These are phyloP conservation scores for Nephelium lappaceum DNA, from an alignment of 345 rosid genomes.

Conservation along the genomic window DNA sequence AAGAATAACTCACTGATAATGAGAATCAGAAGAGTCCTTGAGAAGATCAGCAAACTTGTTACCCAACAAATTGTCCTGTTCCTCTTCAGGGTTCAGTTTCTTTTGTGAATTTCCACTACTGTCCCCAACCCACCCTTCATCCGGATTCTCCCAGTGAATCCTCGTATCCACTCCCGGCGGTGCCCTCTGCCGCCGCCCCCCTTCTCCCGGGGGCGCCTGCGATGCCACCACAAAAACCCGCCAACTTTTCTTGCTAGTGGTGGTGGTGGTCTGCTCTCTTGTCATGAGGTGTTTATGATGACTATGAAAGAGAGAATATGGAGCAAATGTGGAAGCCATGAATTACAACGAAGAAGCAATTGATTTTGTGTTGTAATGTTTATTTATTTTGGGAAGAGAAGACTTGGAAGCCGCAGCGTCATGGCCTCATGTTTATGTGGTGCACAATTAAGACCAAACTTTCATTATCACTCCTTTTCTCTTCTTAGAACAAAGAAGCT, in stretches of 20 bases:
- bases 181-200: conserved; percentile 29
- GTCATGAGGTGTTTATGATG: neutral
- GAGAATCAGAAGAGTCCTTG: conserved; percentile 77
- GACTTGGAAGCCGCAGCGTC: neutral
- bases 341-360: neutral
- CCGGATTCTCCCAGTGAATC: conserved; percentile 86
- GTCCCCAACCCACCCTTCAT: conserved; percentile 92
- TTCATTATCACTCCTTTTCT: neutral
- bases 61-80: conserved; percentile 42
- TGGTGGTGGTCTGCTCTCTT: conserved; percentile 4
- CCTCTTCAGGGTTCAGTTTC: conserved; percentile 33
- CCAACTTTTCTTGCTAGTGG: conserved; percentile 6
- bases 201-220: conserved; percentile 37
- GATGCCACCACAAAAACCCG: conserved; percentile 30
- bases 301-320: conserved; percentile 31
- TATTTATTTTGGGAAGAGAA: no score
- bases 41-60: conserved; percentile 76
- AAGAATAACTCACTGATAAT: conserved; percentile 69
- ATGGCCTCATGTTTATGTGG: conserved; percentile 33
- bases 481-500: no score
- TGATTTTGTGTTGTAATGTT: neutral
- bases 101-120: conserved; percentile 12
- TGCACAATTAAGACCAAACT: no score
- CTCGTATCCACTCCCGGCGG: conserved; percentile 88
- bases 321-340: conserved; percentile 60